Conservation (phyloP, 345 rosid species). For the Geranium brycei region DNA sequence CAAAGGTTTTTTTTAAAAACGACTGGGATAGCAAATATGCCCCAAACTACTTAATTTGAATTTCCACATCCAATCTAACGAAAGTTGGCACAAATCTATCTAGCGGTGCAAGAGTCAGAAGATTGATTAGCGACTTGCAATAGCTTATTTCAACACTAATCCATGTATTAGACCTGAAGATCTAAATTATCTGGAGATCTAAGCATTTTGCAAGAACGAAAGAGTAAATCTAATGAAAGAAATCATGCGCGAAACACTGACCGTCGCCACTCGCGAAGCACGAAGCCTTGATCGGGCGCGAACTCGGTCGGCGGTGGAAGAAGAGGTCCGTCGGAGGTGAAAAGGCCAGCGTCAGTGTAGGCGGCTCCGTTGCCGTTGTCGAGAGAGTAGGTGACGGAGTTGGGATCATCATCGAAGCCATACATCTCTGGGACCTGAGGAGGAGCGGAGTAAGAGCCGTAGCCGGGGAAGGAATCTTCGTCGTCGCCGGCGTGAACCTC, state of each 20-base stretch:
- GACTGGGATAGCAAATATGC: too few relatives aligned
- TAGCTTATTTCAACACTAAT: too few relatives aligned
- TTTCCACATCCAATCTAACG: too few relatives aligned
- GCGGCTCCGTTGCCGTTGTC: constrained; percentile 45
- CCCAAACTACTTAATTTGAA: too few relatives aligned
- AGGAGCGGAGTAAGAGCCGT: constrained; percentile 29
- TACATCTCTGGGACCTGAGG: constrained; percentile 34
- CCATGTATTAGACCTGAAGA: not conserved
- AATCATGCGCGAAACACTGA: constrained; percentile 16
- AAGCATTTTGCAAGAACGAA: constrained; percentile 6
- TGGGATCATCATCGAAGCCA: constrained; percentile 34
- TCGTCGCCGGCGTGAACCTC: constrained; percentile 25
- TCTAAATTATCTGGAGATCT: constrained; percentile 14
- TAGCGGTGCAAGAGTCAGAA: too few relatives aligned
- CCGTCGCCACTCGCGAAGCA: constrained; percentile 79
- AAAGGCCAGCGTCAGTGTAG: constrained; percentile 25
- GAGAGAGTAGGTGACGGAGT: constrained; percentile 21
- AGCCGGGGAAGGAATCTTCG: constrained; percentile 20
- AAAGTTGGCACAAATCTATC: too few relatives aligned
- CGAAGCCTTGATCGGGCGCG: constrained; percentile 51
- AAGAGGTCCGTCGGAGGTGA: constrained; percentile 48
- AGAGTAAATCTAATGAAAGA: constrained; percentile 19
- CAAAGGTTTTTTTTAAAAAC: too few relatives aligned
- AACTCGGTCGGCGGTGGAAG: constrained; percentile 62
- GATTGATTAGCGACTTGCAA: too few relatives aligned